A percentile compares a stretch with the other conserved stretches of the same genome.
phyloP scores from a whole-genome alignment of 768 basidiomycete genomes.

The Leucosporidium scottii region DNA sequence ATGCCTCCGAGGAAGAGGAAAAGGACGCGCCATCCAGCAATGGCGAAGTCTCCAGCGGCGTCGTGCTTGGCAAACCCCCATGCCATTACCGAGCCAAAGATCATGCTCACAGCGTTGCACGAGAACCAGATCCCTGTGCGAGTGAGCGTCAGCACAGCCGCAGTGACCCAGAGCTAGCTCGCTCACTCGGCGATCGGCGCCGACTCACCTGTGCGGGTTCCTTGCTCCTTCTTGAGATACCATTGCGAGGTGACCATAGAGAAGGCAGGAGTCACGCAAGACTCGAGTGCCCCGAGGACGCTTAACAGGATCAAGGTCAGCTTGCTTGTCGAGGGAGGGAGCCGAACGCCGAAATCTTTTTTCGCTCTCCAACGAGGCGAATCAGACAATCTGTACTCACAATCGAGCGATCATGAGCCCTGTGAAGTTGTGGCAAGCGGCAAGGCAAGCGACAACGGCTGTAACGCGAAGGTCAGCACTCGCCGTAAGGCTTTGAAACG shows the following conservation, averaged over 20 bases:
- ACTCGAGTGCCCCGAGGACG: constrained; percentile 17
- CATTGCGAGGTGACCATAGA: constrained; percentile 6
- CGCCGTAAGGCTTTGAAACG: no score
- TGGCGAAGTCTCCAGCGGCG: constrained; percentile 10
- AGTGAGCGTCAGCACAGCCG: no score
- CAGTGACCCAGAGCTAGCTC: background rate
- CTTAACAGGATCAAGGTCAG: no score
- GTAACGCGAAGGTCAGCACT: background rate
- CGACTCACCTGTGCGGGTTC: constrained; percentile 3
- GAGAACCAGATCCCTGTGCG: constrained; percentile 20
- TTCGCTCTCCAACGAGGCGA: no score
- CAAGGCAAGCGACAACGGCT: constrained; percentile 17
- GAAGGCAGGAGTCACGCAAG: constrained; percentile 16
- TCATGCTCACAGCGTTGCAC: constrained; percentile 17
- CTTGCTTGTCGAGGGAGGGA: no score
- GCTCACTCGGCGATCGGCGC: background rate
- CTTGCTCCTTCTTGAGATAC: constrained; percentile 18
- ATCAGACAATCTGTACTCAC: background rate
- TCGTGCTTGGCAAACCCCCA: constrained; percentile 28
- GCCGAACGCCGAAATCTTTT: no score
- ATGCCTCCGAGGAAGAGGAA: constrained; percentile 6
- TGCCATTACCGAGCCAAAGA: constrained; percentile 22
- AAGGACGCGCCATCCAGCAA: background rate
- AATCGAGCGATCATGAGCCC: constrained; percentile 16
- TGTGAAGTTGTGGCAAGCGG: constrained; percentile 6